Evolutionary conservation across 140 eudicot species (phyloP).

Genomic region (Stevia rebaudiana): DNA sequence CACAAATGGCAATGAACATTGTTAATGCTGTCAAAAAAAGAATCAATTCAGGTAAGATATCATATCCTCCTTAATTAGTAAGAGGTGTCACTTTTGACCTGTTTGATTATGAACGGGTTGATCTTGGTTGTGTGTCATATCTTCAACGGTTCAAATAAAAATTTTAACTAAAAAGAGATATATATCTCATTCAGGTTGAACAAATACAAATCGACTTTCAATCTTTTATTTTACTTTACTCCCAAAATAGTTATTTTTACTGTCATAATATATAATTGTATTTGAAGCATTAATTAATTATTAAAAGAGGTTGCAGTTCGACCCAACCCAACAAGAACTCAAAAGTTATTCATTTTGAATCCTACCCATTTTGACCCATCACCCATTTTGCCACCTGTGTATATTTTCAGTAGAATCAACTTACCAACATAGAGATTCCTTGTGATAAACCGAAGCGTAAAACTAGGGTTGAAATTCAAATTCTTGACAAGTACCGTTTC

Average conservation of each 20-base stretch:
- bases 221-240: neutral
- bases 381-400: neutral
- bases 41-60: neutral
- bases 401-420: neutral
- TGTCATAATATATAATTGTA: neutral
- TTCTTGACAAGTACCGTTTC: slow-evolving; percentile 39
- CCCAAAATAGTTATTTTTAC: neutral
- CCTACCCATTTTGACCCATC: neutral
- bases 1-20: slow-evolving; percentile 59
- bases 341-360: neutral
- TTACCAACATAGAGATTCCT: slow-evolving; percentile 51
- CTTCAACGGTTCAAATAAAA: neutral
- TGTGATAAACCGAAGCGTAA: slow-evolving; percentile 41
- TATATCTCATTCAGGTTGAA: neutral
- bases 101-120: neutral
- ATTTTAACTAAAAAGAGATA: neutral
- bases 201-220: neutral
- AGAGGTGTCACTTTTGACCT: slow-evolving; percentile 1
- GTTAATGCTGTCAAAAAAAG: slow-evolving; percentile 43
- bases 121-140: neutral
- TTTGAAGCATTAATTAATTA: neutral
- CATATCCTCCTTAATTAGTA: neutral
- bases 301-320: neutral
- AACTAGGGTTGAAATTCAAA: slow-evolving; percentile 42
- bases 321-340: neutral